Base-by-base conservation (phyloP, 176 grass and related monocot species). In the Cenchrus fungigraminus region DNA sequence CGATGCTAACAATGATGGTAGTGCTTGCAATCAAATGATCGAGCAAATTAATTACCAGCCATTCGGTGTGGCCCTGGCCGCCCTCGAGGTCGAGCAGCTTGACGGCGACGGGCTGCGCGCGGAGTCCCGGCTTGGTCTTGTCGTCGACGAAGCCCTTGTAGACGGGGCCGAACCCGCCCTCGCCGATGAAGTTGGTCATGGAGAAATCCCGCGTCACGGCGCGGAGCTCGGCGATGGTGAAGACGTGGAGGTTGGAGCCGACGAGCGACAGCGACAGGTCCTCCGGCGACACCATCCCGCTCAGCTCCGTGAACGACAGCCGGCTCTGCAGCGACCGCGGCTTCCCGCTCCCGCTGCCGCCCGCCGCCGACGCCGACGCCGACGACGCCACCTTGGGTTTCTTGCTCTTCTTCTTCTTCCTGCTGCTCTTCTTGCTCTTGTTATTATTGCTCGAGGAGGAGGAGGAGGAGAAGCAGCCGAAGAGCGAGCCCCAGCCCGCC, bases 131-230 rank as follows among this genome's bases (percentile, higher is more conserved):
- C 81, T 87, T 97, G 61, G 94, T 8, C 85, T 88, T 94, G 6
- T 97, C 94, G 84, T 94, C 94, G 85, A 97, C 90, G 86, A 78
- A 97, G 7, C 94, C 94, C 88, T 92, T 97, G 84, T 97, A 97
- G 25, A 97, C 94, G 61, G 92, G 94, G 9, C 94, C 94, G 77
- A 97, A 97, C 0, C 94, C 94, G 0, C 94, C 94, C 65, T 97
- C 94, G 20, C 94, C 94, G 32, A 97, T 85, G 82, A 97, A 97
- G 84, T 97, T 94, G 65, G 89, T 94, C 83, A 83, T 90, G 74
- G 94, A 92, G 81, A 97, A 97, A 45, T 91, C 89, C 9, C 88
- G 57, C 11, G 94, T 97, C 59, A 83, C 57, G 58, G 85, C 60
- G 85, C 92, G 91, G n/a, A 97, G 88, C 49, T 97, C 91, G 43